These are phyloP conservation scores for Nakazawaea molendinolei DNA, from an alignment of 805 yeast species.

Conservation along the genomic window DNA sequence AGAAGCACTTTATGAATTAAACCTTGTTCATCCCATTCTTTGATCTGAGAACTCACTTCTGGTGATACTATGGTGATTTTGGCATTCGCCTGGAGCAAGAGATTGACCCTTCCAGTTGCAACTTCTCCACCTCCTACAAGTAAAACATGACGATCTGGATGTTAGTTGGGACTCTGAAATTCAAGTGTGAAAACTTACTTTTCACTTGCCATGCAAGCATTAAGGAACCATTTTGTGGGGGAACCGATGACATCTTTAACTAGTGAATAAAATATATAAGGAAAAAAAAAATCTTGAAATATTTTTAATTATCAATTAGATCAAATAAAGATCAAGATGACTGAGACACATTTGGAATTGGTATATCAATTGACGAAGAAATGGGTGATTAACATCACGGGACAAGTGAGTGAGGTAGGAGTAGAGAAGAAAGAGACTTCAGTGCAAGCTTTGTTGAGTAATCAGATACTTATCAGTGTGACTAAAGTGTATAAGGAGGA, in stretches of 20 bases:
- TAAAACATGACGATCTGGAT: conserved; percentile 47
- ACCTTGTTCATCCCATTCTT: conserved; percentile 30
- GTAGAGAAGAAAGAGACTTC: background rate
- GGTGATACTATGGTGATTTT: conserved; percentile 58
- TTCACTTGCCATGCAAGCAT: conserved; percentile 71
- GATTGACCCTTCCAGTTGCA: conserved; percentile 62
- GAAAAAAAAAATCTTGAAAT: background rate
- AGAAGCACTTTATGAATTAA: conserved; percentile 33
- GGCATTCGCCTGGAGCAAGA: conserved; percentile 65
- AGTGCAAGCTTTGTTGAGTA: background rate
- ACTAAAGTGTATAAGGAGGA: background rate
- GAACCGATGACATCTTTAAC: conserved; percentile 9
- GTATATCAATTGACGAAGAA: background rate
- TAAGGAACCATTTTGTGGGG: conserved; percentile 45
- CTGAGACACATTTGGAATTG: background rate
- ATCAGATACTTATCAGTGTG: conserved; percentile 2
- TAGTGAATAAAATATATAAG: background rate
- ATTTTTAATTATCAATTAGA: background rate
- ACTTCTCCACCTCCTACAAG: conserved; percentile 79
- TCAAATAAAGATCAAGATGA: background rate
- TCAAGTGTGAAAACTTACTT: conserved; percentile 25
- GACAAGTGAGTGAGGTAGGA: background rate
- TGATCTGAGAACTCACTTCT: conserved; percentile 27
- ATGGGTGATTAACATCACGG: background rate
- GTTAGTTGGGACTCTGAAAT: background rate